phyloP scores from a whole-genome alignment of 129 eudicot genomes.

The Escallonia herrerae region DNA sequence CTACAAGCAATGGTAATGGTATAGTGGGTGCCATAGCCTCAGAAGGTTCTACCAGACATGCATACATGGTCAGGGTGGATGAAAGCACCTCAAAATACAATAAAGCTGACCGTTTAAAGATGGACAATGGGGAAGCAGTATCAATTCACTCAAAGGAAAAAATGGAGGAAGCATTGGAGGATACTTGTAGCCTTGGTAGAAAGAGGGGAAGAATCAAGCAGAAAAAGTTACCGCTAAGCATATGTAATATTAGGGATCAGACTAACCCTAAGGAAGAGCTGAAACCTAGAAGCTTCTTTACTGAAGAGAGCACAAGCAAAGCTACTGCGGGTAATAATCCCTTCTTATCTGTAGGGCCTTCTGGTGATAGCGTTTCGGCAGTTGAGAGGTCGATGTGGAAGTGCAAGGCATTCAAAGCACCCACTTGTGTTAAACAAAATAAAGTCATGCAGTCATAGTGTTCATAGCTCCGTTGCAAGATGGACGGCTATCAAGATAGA shows the following conservation, averaged over 20 bases:
- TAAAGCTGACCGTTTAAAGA: slow-evolving; percentile 20
- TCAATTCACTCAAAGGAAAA: slow-evolving; percentile 28
- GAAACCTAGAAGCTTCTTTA: slow-evolving; percentile 23
- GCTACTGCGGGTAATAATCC: slow-evolving; percentile 16
- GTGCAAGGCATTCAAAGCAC: slow-evolving; percentile 58
- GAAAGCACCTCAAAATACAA: slow-evolving; percentile 27
- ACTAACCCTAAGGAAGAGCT: slow-evolving; percentile 51
- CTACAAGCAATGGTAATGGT: slow-evolving; percentile 33
- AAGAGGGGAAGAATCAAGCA: slow-evolving; percentile 87
- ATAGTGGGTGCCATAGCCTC: slow-evolving; percentile 17
- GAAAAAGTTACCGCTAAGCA: slow-evolving; percentile 75
- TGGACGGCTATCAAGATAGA: slow-evolving; percentile 26
- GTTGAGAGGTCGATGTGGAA: slow-evolving; percentile 53
- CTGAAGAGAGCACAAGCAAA: slow-evolving; percentile 7
- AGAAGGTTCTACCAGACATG: slow-evolving; percentile 22
- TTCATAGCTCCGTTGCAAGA: slow-evolving; percentile 18
- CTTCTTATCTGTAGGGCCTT: slow-evolving; percentile 35
- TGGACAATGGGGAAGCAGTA: slow-evolving; percentile 27
- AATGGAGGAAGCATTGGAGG: slow-evolving; percentile 35
- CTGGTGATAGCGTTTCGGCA: slow-evolving; percentile 24
- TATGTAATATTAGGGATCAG: slow-evolving; percentile 68
- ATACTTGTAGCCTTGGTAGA: slow-evolving; percentile 34
- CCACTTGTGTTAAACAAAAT: slow-evolving; percentile 52
- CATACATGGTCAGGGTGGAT: slow-evolving; percentile 26
- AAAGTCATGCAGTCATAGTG: slow-evolving; percentile 56